A percentile compares a stretch with the other conserved stretches of the same genome.
These are phyloP conservation scores for Aspergillus ostianus DNA, from an alignment of 495 filamentous ascomycete species.

Conservation along the genomic window DNA sequence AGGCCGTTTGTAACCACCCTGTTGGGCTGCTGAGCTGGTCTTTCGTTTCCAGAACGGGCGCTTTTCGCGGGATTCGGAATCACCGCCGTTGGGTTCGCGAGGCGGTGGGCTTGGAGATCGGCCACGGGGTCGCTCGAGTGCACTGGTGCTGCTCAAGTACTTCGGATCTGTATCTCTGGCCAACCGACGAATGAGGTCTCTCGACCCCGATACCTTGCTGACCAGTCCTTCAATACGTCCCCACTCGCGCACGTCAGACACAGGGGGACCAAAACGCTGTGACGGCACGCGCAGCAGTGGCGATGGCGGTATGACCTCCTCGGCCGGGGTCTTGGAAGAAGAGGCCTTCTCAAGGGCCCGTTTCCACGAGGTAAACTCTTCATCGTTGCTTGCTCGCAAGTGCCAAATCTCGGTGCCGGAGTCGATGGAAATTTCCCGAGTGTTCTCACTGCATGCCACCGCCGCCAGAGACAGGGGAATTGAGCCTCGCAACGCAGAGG, in stretches of 20 bases:
- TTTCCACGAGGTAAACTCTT: slow-evolving; percentile 86
- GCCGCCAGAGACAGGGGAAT: slow-evolving; percentile 90
- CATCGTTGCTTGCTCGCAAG: slow-evolving; percentile 74
- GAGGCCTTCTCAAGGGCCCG: slow-evolving; percentile 81
- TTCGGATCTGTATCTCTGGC: slow-evolving; percentile 79
- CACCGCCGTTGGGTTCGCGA: slow-evolving; percentile 26
- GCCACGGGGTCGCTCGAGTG: slow-evolving; percentile 29
- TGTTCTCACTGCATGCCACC: slow-evolving; percentile 79
- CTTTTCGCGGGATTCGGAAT: slow-evolving; percentile 40
- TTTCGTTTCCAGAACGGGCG: slow-evolving; percentile 90
- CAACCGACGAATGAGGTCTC: slow-evolving; percentile 81
- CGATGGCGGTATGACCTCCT: slow-evolving; percentile 29
- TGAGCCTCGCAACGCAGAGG: slow-evolving; percentile 82
- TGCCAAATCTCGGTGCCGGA: slow-evolving; percentile 98
- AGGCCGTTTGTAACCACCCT: slow-evolving; percentile 13
- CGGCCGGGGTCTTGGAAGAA: slow-evolving; percentile 38
- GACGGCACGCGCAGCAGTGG: slow-evolving; percentile 30
- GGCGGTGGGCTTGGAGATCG: slow-evolving; percentile 42
- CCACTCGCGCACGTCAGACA: slow-evolving; percentile 79
- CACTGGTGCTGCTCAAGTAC: slow-evolving; percentile 34
- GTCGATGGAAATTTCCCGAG: slow-evolving; percentile 91
- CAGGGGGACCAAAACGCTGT: slow-evolving; percentile 27
- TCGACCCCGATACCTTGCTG: slow-evolving; percentile 76
- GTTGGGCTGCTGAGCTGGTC: slow-evolving; percentile 46
- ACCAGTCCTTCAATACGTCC: slow-evolving; percentile 76